A percentile compares a stretch with the other conserved stretches of the same genome.
These are phyloP conservation scores for Aspergillus ellipticus DNA, from an alignment of 495 filamentous ascomycete species.

Conservation along the genomic window DNA sequence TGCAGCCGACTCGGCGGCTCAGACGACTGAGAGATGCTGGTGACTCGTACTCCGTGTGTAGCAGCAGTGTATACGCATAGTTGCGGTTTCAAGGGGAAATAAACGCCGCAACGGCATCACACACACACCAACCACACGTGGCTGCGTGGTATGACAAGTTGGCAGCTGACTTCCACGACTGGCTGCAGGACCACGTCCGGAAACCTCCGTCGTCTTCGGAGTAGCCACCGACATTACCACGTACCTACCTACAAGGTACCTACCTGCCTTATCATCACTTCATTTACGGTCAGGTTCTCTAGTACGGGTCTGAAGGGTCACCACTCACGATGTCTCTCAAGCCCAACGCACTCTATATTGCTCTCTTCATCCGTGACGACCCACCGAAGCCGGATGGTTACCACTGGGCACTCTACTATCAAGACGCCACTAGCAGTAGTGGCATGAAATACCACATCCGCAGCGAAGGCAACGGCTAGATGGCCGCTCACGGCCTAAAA, in stretches of 20 bases:
- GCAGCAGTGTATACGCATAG: no score
- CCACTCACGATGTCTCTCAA: neutral
- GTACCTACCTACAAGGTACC: neutral
- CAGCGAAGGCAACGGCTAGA: conserved; percentile 14
- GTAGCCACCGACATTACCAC: no score
- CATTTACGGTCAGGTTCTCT: neutral
- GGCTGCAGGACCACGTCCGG: no score
- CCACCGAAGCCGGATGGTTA: conserved; percentile 19
- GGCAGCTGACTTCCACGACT: no score
- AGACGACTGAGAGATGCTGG: no score
- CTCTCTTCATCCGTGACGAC: conserved; percentile 13
- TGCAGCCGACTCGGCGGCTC: no score
- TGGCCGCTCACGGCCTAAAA: conserved; percentile 11
- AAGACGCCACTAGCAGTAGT: neutral
- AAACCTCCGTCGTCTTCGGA: no score
- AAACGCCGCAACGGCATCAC: no score
- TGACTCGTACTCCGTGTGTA: no score
- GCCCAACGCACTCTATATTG: conserved; percentile 14
- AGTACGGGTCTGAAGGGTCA: neutral
- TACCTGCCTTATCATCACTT: neutral
- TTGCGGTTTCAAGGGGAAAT: no score
- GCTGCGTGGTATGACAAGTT: no score
- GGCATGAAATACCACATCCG: conserved; percentile 21
- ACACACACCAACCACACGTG: no score
- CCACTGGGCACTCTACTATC: conserved; percentile 23